A percentile compares a stretch with the other conserved stretches of the same genome.
These are phyloP conservation scores for Gomphus sp. DNA, from an alignment of 1,284 basidiomycete species.

Conservation along the genomic window DNA sequence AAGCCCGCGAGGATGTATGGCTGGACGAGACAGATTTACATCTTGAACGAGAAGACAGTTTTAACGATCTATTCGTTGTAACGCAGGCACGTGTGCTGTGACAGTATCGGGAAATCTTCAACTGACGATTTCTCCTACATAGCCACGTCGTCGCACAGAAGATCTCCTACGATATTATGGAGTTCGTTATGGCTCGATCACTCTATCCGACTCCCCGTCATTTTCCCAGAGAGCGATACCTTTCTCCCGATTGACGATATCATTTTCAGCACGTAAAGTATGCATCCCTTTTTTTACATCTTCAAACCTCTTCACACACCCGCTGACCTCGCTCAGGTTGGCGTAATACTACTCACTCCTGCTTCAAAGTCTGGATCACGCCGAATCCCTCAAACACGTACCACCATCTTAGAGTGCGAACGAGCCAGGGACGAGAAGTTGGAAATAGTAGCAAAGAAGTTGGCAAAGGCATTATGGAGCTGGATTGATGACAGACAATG, in stretches of 20 bases:
- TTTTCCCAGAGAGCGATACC: conserved; percentile 4
- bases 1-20: conserved; percentile 16
- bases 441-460: conserved; percentile 14
- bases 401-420: conserved; percentile 11
- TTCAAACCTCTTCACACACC: background rate
- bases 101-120: background rate
- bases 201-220: conserved; percentile 1
- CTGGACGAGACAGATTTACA: conserved; percentile 15
- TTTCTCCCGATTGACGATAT: conserved; percentile 4
- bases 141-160: conserved; percentile 9
- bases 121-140: conserved; percentile 6
- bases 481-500: conserved; percentile 3
- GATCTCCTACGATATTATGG: conserved; percentile 10
- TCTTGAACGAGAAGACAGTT: conserved; percentile 12
- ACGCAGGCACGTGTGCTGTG: conserved; percentile 13
- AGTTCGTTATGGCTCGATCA: conserved; percentile 9
- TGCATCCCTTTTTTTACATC: background rate
- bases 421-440: conserved; percentile 14
- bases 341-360: conserved; percentile 8
- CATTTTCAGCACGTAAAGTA: conserved; percentile 10
- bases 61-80: conserved; percentile 15
- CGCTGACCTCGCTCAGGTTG: conserved; percentile 11
- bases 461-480: conserved; percentile 11
- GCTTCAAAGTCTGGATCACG: background rate
- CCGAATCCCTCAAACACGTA: conserved; percentile 3